phyloP scores from a whole-genome alignment of 805 yeast species.

The Priceomyces melissophilus region DNA sequence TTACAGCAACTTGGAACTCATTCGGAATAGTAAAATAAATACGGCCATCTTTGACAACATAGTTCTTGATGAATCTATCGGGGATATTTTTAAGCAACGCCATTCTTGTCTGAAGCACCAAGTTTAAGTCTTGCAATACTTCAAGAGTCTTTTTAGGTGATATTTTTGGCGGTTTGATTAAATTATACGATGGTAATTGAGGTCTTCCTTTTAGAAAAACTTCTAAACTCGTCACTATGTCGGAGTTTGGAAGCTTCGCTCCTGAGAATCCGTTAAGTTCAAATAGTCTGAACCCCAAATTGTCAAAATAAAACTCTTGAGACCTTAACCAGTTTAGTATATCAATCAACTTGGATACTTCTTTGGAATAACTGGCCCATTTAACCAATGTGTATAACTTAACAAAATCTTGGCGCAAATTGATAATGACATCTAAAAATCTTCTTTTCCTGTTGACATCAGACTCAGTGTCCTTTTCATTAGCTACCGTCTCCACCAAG shows the following conservation, averaged over 20 bases:
- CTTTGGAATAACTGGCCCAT: constrained; percentile 77
- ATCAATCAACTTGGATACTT: constrained; percentile 75
- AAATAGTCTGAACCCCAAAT: constrained; percentile 61
- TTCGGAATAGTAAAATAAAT: constrained; percentile 59
- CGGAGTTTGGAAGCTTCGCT: constrained; percentile 92
- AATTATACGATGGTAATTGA: constrained; percentile 60
- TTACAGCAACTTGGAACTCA: constrained; percentile 61
- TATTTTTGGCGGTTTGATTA: constrained; percentile 48
- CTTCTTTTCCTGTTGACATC: constrained; percentile 65
- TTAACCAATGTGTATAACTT: constrained; percentile 81
- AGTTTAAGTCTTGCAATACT: constrained; percentile 66
- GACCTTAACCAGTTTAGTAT: constrained; percentile 82
- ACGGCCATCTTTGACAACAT: constrained; percentile 71
- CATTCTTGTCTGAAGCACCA: constrained; percentile 68
- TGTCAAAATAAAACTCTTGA: constrained; percentile 66
- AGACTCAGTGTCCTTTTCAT: constrained; percentile 40
- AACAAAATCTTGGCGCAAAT: constrained; percentile 76
- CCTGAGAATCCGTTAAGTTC: constrained; percentile 70
- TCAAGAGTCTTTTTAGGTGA: constrained; percentile 54
- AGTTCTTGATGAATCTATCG: constrained; percentile 51
- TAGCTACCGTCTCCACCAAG: constrained; percentile 56
- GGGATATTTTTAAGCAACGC: constrained; percentile 70
- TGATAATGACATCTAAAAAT: constrained; percentile 65
- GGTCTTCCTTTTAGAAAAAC: constrained; percentile 80
- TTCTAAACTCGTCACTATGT: constrained; percentile 80